Evolutionary conservation across 306 rosid genomes (phyloP), one percentile per base, ranked within the genome.

Genomic region (Rubus parviflorus): DNA sequence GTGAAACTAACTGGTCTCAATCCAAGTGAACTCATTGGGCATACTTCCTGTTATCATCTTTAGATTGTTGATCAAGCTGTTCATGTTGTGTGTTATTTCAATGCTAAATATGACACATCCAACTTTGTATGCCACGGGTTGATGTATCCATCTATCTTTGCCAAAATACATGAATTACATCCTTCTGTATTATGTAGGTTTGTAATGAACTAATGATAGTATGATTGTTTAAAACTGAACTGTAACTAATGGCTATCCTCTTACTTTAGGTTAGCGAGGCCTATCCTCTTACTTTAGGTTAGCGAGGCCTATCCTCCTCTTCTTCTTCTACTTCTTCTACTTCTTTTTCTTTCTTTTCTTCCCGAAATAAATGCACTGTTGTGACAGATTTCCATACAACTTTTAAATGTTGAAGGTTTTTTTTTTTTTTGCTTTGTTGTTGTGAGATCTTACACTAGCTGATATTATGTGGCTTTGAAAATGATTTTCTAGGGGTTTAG

Each of bases 11-110:
- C 25, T 54, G 53, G 1, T 42, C 10, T 2, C 16, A 23, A 42
- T 56, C 13, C 25, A 22, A 73, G 41, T 56, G 41, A 41, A 15
- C 56, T 72, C 66, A 6, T 20, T 40, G 68, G 68, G 17, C 23
- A 15, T 58, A 15, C 30, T 58, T 43, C 56, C 42, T 22, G 68
- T 5, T 41, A 57, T 42, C 48, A 42, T 74, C 16, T 60, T 73
- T 51, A 23, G 62, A 16, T 70, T 40, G 56, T 47, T 74, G 57
- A 56, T 54, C 52, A 56, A 20, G 15, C 76, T 56, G 61, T 38
- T 72, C 8, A 14, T 52, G 16, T 37, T 52, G 40, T 40, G 22
- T 73, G 49, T 53, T 16, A 8, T 14, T 23, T 38, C 61, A 45
- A 14, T 56, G 58, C 54, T 75, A 22, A 40, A 9, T 72, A 12